Evolutionary conservation across 768 basidiomycete species (phyloP).

Genomic region (Lanmaoa pseudosensibilis): DNA sequence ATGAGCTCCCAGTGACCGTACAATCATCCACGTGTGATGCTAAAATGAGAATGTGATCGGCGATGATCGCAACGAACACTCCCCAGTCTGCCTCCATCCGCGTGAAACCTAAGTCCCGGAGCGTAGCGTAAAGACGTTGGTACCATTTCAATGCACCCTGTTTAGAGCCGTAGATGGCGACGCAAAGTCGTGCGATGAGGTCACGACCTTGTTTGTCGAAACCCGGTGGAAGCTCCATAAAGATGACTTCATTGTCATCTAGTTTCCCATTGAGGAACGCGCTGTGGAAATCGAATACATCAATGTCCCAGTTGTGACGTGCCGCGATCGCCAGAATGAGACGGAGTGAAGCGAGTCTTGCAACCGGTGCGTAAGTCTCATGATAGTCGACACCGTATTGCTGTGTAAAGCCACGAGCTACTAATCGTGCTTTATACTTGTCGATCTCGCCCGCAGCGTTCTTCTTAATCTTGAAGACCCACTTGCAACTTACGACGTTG

Average conservation of each 20-base stretch:
- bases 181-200: not conserved
- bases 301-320: not conserved
- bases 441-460: not conserved
- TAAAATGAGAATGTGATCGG: rapidly evolving
- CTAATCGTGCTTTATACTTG: not conserved
- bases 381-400: not conserved
- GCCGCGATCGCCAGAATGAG: not conserved
- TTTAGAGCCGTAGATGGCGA: not conserved
- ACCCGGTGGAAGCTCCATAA: not conserved
- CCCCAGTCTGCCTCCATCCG: not conserved
- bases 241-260: not conserved
- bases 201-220: not conserved
- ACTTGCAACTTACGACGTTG: not conserved
- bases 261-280: not conserved
- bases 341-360: rapidly evolving
- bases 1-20: not conserved
- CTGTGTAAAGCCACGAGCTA: not conserved
- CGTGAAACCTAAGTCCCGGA: not conserved
- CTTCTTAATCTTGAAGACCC: not conserved
- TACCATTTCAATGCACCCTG: not conserved
- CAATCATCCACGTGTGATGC: not conserved
- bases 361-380: not conserved
- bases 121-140: rapidly evolving
- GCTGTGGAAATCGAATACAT: not conserved
- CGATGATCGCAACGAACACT: rapidly evolving